Base-by-base conservation (phyloP, 768 basidiomycete genomes). In the Macrolepiota albuminosa region DNA sequence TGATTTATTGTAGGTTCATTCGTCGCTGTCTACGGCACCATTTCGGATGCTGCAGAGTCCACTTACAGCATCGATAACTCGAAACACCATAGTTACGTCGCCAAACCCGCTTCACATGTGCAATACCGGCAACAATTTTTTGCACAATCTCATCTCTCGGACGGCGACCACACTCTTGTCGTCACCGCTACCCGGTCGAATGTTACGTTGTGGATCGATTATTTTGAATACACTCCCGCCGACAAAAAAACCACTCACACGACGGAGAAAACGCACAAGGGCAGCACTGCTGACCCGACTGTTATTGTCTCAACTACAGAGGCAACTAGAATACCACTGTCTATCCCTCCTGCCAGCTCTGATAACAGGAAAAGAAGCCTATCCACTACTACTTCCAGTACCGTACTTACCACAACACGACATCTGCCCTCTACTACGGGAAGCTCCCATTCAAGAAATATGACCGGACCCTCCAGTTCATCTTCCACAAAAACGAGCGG, bases 161-260 rank as follows among this genome's bases (percentile, higher is more conserved):
- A 60, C 13, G 67, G 64, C 10, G 14, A 61, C 14, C 68, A 69
- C 49, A 66, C 65, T 11, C 58, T 69, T 24, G 60, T 64, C 29
- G 60, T 69, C 29, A 67, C 66, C 16, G 50, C 60, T 42, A 64
- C 54, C 26, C 40, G 64, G 2, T 56, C 56, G 7, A 48, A 59
- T 26, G 65, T 61, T 4, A 58, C 60, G 31, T 52, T 67, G 18
- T 64, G 61, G 61, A n/a, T 64, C 10, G 64, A 63, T 61, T 56
- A 57, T 59, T 16, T 63, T 18, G 16, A 61, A 45, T 57, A 37
- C 16, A 55, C 46, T 43, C 39, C 57, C 24, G 3, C n/a, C 6
- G 29, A n/a, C 7, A 14, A 21, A n/a, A 31, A 7, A 13, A 29
- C n/a, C 11, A 13, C n/a, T 21, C 13, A 4, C 11, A 42, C 31